Conservation (phyloP, 2,329 filamentous ascomycete species). For the Xylariaceae sp. region DNA sequence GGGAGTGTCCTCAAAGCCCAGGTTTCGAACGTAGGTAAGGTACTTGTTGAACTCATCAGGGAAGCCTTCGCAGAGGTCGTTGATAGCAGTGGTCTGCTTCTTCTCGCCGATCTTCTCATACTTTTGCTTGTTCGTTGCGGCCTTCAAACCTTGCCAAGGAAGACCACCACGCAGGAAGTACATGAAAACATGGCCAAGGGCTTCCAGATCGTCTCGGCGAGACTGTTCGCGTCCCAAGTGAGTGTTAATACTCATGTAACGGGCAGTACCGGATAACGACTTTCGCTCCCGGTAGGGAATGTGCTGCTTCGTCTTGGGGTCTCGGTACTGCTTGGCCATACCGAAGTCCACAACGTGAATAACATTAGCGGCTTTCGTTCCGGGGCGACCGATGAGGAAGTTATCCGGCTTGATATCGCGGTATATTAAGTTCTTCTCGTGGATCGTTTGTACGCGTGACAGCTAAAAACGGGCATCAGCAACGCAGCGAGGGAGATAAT, state of each 20-base stretch:
- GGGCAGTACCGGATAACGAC: constrained; percentile 89
- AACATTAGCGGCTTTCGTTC: constrained; percentile 91
- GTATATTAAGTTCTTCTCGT: constrained; percentile 99
- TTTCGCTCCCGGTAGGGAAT: constrained; percentile 97
- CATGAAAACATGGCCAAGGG: constrained; percentile 70
- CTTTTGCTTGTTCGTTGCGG: constrained; percentile 85
- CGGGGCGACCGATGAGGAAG: constrained; percentile 90
- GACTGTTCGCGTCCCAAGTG: constrained; percentile 96
- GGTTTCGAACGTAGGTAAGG: constrained; percentile 91
- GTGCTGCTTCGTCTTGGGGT: constrained; percentile 98
- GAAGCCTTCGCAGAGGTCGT: constrained; percentile 93
- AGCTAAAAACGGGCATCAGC: constrained; percentile 47
- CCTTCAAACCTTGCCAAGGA: constrained; percentile 69
- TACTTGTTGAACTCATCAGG: constrained; percentile 98
- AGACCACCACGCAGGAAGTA: constrained; percentile 68
- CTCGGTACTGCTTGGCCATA: constrained; percentile 99
- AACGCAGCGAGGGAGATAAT: neutral
- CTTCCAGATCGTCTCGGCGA: constrained; percentile 90
- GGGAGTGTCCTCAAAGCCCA: constrained; percentile 96
- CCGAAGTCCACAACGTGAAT: constrained; percentile 99
- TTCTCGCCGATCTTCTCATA: constrained; percentile 99
- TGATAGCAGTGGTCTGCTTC: constrained; percentile 96
- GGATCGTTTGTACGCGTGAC: constrained; percentile 85
- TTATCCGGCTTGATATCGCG: constrained; percentile 99
- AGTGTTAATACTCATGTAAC: constrained; percentile 99